Evolutionary conservation across 495 filamentous ascomycete genomes (phyloP), one percentile per base, ranked within the genome.

Genomic region (Podospora pseudopauciseta): DNA sequence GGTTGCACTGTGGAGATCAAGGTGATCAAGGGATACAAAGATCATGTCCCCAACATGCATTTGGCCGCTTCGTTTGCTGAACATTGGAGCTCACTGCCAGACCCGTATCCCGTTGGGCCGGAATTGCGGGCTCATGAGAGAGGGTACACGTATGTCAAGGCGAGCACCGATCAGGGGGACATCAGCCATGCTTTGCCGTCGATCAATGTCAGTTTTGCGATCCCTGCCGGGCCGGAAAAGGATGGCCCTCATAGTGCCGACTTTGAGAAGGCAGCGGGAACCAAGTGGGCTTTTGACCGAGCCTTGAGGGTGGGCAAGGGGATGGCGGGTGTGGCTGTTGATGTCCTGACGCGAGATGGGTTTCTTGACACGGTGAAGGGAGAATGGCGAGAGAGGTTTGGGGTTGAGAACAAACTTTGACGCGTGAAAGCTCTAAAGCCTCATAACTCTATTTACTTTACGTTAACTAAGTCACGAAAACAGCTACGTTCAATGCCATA

Each of bases 141-240:
- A 11, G 19, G 53, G 60, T 49, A 64, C 2, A 65, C 62, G 5
- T 66, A 32, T 26, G 60, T 70, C 11, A 55, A 59, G 65, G 84
- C 86, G 20, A 88, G 86, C 76, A 86, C 80, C 28, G 86, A 84
- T 65, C 83, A 86, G 82, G 89, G 88, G 0, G 84, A 91, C 71
- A 81, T 92, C 67, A 88, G 86, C 72, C 85, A 90, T 71, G 81
- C 84, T 1, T 82, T 89, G 70, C 90, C 89, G 23, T 88, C 85
- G 44, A 70, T 92, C 19, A 86, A 82, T 67, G 79, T 83, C 1
- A 83, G 85, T 56, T 90, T 91, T 28, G 57, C 66, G 4, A 90
- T 92, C 15, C 74, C 71, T 13, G 73, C 77, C 11, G 80, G 77
- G 0, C 76, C 80, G 2, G 72, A 79, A 16, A 81, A 80, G 0